Percentiles rank a stretch among this genome's conserved stretches.
Conservation (phyloP, 2,329 filamentous ascomycete genomes). For the Fusarium sulawesiense region DNA sequence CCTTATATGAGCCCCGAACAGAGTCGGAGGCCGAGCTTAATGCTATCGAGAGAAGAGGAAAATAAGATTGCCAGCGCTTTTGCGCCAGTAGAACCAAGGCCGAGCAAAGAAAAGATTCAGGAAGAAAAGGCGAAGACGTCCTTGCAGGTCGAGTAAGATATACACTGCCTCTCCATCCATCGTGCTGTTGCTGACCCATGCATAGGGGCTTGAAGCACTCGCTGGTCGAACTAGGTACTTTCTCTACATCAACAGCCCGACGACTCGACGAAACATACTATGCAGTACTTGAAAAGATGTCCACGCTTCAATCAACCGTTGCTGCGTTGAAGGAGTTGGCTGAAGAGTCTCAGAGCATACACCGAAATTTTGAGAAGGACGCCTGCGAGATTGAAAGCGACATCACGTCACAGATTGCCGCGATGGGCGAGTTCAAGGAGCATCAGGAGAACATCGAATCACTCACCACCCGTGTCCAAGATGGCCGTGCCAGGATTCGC, state of each 20-base stretch:
- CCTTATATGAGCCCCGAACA: conserved; percentile 57
- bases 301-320: conserved; percentile 72
- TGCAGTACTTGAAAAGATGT: conserved; percentile 75
- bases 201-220: conserved; percentile 62
- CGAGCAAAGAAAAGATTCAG: conserved; percentile 51
- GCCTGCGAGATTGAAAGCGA: conserved; percentile 70
- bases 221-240: conserved; percentile 64
- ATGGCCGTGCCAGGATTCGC: conserved; percentile 69
- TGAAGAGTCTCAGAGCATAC: conserved; percentile 67
- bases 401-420: conserved; percentile 68
- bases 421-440: conserved; percentile 70
- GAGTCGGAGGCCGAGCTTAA: conserved; percentile 58
- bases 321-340: conserved; percentile 75
- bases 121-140: conserved; percentile 53
- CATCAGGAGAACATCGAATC: conserved; percentile 72
- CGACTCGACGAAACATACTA: conserved; percentile 81
- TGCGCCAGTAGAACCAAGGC: conserved; percentile 37
- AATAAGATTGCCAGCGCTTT: conserved; percentile 25
- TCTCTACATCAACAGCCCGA: conserved; percentile 71
- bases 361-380: conserved; percentile 69
- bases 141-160: conserved; percentile 49
- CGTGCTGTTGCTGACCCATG: conserved; percentile 39
- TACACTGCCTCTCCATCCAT: neutral
- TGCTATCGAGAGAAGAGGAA: conserved; percentile 49
- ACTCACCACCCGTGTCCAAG: conserved; percentile 70